Conservation (phyloP, 371 early-diverging fungal species). For the Syncephalastrum racemosum region DNA sequence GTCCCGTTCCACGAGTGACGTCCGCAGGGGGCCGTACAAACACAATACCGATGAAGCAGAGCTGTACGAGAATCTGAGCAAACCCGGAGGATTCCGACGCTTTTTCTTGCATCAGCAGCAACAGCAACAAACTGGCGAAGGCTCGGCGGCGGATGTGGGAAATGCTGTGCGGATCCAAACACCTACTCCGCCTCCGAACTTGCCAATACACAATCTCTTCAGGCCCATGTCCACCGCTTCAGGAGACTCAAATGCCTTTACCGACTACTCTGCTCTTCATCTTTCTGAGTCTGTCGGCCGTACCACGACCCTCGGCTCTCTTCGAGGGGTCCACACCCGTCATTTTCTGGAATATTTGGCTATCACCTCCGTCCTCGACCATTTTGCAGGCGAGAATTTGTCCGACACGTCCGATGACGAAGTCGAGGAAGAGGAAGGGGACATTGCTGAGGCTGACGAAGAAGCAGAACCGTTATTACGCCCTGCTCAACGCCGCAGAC, state of each 20-base stretch:
- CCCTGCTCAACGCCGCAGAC: conserved; percentile 21
- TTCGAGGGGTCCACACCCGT: conserved; percentile 24
- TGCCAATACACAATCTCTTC: conserved; percentile 15
- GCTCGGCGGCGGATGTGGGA: too few relatives aligned
- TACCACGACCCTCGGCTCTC: conserved; percentile 16
- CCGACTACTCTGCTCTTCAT: conserved; percentile 17
- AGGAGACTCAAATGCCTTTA: conserved; percentile 11
- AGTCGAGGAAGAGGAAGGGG: conserved; percentile 44
- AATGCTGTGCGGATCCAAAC: too few relatives aligned
- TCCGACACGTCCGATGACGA: conserved; percentile 56
- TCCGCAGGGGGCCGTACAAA: neutral
- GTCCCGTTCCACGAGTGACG: conserved; percentile 26
- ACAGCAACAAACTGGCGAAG: conserved; percentile 7
- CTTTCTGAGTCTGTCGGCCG: conserved; percentile 15
- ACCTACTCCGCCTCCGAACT: too few relatives aligned
- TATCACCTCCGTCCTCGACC: conserved; percentile 57
- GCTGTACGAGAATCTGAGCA: conserved; percentile 36
- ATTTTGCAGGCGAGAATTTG: conserved; percentile 76
- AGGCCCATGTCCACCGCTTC: conserved; percentile 33
- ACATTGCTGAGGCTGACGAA: conserved; percentile 28
- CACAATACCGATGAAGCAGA: conserved; percentile 15
- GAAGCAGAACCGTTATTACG: conserved; percentile 31
- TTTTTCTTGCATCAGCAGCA: conserved; percentile 60
- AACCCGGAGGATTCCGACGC: conserved; percentile 77
- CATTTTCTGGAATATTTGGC: conserved; percentile 76